Percentiles rank a stretch among this genome's conserved stretches.
Evolutionary conservation across 2,329 filamentous ascomycete genomes (phyloP).

Genomic region (Neopestalotiopsis sp.): DNA sequence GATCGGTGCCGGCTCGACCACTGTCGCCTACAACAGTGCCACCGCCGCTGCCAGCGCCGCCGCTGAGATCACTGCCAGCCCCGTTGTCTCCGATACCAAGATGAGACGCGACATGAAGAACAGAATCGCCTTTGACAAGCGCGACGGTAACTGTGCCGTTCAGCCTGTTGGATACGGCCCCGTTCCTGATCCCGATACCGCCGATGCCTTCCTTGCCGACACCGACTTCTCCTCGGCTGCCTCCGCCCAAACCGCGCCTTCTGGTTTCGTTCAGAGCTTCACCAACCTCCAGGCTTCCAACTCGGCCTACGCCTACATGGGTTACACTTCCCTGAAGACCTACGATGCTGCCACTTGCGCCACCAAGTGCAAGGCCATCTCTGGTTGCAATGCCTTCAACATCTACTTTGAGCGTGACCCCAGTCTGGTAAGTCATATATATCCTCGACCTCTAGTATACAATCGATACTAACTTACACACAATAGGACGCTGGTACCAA

Average conservation of each 20-base stretch:
- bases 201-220: slow-evolving; percentile 34
- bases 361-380: slow-evolving; percentile 28
- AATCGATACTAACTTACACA: neutral
- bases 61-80: slow-evolving; percentile 2
- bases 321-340: slow-evolving; percentile 28
- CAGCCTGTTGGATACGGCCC: slow-evolving; percentile 36
- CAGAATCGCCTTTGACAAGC: slow-evolving; percentile 1
- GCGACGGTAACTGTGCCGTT: slow-evolving; percentile 1
- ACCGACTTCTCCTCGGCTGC: slow-evolving; percentile 28
- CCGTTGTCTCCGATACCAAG: neutral
- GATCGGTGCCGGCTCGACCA: slow-evolving; percentile 9
- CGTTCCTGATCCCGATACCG: slow-evolving; percentile 37
- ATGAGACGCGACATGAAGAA: neutral
- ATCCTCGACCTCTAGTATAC: neutral
- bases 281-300: slow-evolving; percentile 35
- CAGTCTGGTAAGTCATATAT: slow-evolving; percentile 20
- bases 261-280: slow-evolving; percentile 40
- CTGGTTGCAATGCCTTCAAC: slow-evolving; percentile 34
- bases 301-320: slow-evolving; percentile 38
- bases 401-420: slow-evolving; percentile 38
- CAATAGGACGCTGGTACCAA: slow-evolving; percentile 22
- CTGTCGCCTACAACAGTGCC: slow-evolving; percentile 4
- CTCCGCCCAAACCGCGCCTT: slow-evolving; percentile 31
- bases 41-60: neutral
- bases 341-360: slow-evolving; percentile 33